Evolutionary conservation across 164 flowering plant genomes (phyloP), one percentile per base, ranked within the genome.

Genomic region (Tetrastigma voinierianum): DNA sequence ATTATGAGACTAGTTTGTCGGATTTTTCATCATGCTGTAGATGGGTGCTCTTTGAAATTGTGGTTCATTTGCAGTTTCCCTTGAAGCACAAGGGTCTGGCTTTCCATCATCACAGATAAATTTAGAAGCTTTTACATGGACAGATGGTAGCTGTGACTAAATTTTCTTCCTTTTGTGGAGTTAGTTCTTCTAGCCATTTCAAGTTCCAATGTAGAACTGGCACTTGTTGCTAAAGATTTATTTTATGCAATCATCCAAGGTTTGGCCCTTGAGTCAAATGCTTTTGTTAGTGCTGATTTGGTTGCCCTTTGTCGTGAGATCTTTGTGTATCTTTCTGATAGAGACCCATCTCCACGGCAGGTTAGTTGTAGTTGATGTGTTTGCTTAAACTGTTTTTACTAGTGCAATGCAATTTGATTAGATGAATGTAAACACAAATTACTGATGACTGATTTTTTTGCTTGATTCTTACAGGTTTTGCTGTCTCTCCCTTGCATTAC

Each of bases 291-390:
- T 76, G 80, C 87, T 68, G 97, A 91, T 64, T 80, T 96, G 61
- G 87, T 93, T 74, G 83, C 74, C 51, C 90, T 90, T 46, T 96
- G 98, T 64, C 94, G 98, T 43, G 98, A 96, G 59, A 91, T 96
- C 66, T 93, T 84, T 64, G 47, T 89, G 5, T 81, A 79, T 77
- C 90, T 96, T 5, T 81, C 88, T 49, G 86, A 88, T 70, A 81
- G 87, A 82, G 82, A 89, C 66, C 90, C 95, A 62, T 76, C 89
- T 72, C 98, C 98, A 14, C 80, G 91, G 69, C 96, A 92, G 96
- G 99, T 91, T 67, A 61, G 86, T 74, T 43, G 5, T 46, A 47
- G 46, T 4, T 20, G 12, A 46, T 44, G 19, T 51, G 51, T 48
- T 25, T 11, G 12, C 23, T 17, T 20, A 10, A 43, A 23, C 25